Evolutionary conservation across 2,329 filamentous ascomycete species (phyloP).

Genomic region (Ceratocystis colombiana): DNA sequence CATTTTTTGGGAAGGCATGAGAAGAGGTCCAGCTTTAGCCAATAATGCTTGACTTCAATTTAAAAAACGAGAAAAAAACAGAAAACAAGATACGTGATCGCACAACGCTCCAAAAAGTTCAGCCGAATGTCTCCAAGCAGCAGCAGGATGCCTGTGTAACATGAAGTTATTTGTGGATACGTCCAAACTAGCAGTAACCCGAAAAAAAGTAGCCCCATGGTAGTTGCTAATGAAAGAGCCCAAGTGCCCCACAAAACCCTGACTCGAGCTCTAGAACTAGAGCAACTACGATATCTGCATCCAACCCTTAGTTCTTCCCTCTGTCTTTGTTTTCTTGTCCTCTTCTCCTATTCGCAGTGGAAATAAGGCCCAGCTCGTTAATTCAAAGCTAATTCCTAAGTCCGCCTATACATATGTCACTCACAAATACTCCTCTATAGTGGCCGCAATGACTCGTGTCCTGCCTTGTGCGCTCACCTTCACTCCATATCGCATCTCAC

Average conservation of each 20-base stretch:
- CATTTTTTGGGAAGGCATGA: not conserved
- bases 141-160: not conserved
- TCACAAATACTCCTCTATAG: too few species aligned
- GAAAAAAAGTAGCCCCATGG: not conserved
- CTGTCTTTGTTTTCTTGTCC: too few species aligned
- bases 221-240: not conserved
- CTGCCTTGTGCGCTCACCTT: too few species aligned
- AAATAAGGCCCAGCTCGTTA: too few species aligned
- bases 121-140: constrained; percentile 1
- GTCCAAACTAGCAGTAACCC: not conserved
- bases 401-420: too few species aligned
- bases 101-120: not conserved
- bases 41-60: not conserved
- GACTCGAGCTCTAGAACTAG: not conserved
- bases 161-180: constrained; percentile 6
- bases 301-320: too few species aligned
- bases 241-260: not conserved
- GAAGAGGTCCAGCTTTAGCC: not conserved
- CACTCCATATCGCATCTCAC: too few species aligned
- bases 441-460: too few species aligned
- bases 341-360: too few species aligned
- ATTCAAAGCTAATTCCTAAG: too few species aligned
- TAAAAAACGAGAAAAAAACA: too few species aligned
- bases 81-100: too few species aligned
- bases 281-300: not conserved